phyloP scores from a whole-genome alignment of 768 basidiomycete species.

The Podaxis sp. region DNA sequence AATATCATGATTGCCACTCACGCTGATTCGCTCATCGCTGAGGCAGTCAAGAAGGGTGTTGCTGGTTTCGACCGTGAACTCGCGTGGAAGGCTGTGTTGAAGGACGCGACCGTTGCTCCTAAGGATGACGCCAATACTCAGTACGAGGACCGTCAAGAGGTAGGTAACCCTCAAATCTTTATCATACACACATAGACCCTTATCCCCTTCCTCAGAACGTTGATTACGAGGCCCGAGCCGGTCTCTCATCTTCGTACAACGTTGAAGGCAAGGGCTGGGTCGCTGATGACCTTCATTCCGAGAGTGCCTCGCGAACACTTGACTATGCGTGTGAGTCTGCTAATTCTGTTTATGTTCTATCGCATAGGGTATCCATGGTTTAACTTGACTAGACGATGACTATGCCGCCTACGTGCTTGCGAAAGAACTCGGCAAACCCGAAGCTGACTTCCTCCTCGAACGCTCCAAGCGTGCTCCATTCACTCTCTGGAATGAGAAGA shows the following conservation, averaged over 20 bases:
- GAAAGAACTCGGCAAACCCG: conserved; percentile 47
- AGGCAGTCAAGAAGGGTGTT: conserved; percentile 68
- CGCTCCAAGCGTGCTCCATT: conserved; percentile 59
- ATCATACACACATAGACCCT: not conserved
- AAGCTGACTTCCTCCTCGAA: conserved; percentile 48
- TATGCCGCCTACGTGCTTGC: conserved; percentile 71
- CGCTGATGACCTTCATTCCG: conserved; percentile 75
- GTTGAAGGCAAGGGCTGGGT: conserved; percentile 64
- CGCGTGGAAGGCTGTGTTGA: conserved; percentile 75
- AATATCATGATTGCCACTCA: conserved; percentile 87
- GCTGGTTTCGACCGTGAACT: conserved; percentile 59
- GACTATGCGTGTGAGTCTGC: conserved; percentile 68
- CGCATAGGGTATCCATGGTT: not conserved
- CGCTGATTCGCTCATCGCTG: conserved; percentile 75
- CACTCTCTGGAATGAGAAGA: conserved; percentile 64
- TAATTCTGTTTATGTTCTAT: not conserved
- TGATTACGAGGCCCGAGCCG: conserved; percentile 81
- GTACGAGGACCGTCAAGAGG: conserved; percentile 76
- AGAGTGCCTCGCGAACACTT: conserved; percentile 75
- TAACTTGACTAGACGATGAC: conserved; percentile 61
- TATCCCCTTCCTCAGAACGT: conserved; percentile 47
- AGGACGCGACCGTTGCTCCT: conserved; percentile 69
- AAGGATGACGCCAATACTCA: conserved; percentile 51
- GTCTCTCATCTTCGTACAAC: conserved; percentile 67
- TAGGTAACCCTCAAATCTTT: conserved; percentile 20